Conservation (phyloP, 2,329 filamentous ascomycete species). For the Colletotrichum sp. region DNA sequence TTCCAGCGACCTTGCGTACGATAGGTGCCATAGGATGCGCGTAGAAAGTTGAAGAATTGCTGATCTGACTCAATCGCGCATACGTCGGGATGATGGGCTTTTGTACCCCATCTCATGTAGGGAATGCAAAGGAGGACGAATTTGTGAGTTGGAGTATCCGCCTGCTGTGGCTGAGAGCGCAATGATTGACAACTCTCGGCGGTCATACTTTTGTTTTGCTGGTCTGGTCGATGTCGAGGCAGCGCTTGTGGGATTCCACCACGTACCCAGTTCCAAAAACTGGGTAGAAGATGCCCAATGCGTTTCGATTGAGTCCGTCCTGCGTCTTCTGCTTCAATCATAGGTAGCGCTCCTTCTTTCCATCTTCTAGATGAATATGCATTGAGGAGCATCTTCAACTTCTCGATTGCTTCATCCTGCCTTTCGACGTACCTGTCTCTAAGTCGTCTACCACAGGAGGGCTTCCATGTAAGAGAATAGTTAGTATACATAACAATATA, state of each 20-base stretch:
- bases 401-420: not conserved
- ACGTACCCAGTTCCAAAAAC: not conserved
- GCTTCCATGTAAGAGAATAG: fast-evolving
- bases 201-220: not conserved
- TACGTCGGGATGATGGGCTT: not conserved
- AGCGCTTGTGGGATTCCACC: not conserved
- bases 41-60: not conserved
- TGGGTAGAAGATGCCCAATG: not conserved
- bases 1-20: not conserved
- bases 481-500: fast-evolving
- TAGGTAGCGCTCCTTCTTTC: not conserved
- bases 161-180: fast-evolving
- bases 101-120: not conserved
- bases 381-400: not conserved
- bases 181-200: not conserved
- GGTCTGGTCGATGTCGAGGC: not conserved
- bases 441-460: not conserved
- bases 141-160: not conserved
- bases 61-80: not conserved
- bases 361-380: not conserved
- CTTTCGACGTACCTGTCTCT: not conserved
- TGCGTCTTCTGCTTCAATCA: not conserved
- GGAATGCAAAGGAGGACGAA: not conserved
- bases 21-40: not conserved
- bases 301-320: not conserved